Conservation (phyloP, 257 asterid genomes). For the Marsdenia floribunda region DNA sequence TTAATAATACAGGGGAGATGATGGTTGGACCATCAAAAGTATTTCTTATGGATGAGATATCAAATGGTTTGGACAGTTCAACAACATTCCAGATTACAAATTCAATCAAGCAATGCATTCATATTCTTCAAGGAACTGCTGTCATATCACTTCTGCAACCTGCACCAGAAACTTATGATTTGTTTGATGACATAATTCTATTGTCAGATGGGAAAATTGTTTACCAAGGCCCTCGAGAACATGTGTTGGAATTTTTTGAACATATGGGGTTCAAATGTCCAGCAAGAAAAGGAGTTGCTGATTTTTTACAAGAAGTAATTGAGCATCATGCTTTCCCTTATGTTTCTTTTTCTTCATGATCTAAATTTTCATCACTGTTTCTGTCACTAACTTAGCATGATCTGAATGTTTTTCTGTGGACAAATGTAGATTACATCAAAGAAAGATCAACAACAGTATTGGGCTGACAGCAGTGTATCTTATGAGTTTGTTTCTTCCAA, state of each 20-base stretch:
- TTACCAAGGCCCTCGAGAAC: conserved; percentile 83
- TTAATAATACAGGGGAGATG: conserved; percentile 59
- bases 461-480: conserved; percentile 57
- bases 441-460: conserved; percentile 86
- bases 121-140: conserved; percentile 77
- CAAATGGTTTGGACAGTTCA: conserved; percentile 89
- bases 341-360: neutral
- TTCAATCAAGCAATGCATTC: conserved; percentile 67
- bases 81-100: conserved; percentile 82
- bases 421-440: conserved; percentile 61
- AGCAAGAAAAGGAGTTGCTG: conserved; percentile 86
- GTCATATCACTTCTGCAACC: conserved; percentile 86
- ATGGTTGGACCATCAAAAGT: conserved; percentile 89
- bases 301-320: conserved; percentile 80
- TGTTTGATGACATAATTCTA: conserved; percentile 79
- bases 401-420: conserved; percentile 1
- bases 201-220: conserved; percentile 74
- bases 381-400: too few relatives aligned
- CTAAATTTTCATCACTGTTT: neutral
- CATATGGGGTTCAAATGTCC: conserved; percentile 81
- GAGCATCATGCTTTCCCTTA: too few relatives aligned
- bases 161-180: conserved; percentile 77
- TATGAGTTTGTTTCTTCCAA: conserved; percentile 45
- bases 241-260: conserved; percentile 68
- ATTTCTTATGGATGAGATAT: conserved; percentile 91